These are phyloP conservation scores for Basidiobolus meristosporus DNA, from an alignment of 371 early-diverging fungal genomes.

Conservation along the genomic window DNA sequence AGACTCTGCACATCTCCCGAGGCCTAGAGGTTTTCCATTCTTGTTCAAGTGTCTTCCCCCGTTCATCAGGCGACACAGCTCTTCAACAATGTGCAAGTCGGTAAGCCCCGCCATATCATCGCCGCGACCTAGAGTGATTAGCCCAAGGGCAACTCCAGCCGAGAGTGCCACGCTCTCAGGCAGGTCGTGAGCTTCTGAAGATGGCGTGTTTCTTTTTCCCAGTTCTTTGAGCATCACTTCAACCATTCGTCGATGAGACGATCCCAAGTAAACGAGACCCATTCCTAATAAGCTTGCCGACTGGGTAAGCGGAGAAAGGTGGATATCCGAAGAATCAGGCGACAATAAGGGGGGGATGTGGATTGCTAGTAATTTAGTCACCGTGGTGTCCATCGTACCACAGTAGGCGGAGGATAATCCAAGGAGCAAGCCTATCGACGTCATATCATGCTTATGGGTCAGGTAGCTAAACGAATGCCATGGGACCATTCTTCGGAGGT, in stretches of 20 bases:
- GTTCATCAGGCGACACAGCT: slow-evolving; percentile 24
- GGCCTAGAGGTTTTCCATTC: not conserved
- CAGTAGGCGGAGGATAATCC: slow-evolving; percentile 48
- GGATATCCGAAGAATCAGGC: slow-evolving; percentile 21
- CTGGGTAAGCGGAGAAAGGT: slow-evolving; percentile 28
- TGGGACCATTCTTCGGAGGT: slow-evolving; percentile 32
- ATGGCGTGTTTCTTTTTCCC: slow-evolving; percentile 9
- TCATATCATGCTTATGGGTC: slow-evolving; percentile 34
- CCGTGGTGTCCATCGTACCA: slow-evolving; percentile 37
- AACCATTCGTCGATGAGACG: slow-evolving; percentile 37
- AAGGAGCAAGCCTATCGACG: slow-evolving; percentile 48
- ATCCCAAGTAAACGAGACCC: slow-evolving; percentile 52
- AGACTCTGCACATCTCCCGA: no score
- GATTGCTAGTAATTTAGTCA: slow-evolving; percentile 40
- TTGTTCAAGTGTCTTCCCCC: slow-evolving; percentile 2
- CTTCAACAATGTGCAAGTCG: slow-evolving; percentile 35
- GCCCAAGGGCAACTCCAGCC: slow-evolving; percentile 67
- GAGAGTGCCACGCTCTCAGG: slow-evolving; percentile 41
- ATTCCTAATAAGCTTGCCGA: slow-evolving; percentile 49
- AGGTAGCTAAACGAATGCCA: slow-evolving; percentile 43
- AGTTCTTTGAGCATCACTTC: slow-evolving; percentile 55
- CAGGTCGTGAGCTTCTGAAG: slow-evolving; percentile 13
- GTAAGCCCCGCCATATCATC: slow-evolving; percentile 19
- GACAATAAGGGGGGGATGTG: slow-evolving; percentile 51
- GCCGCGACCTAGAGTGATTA: slow-evolving; percentile 54